Conservation (phyloP, 108 stramenopile genomes). For the Nitzschia sp. region DNA sequence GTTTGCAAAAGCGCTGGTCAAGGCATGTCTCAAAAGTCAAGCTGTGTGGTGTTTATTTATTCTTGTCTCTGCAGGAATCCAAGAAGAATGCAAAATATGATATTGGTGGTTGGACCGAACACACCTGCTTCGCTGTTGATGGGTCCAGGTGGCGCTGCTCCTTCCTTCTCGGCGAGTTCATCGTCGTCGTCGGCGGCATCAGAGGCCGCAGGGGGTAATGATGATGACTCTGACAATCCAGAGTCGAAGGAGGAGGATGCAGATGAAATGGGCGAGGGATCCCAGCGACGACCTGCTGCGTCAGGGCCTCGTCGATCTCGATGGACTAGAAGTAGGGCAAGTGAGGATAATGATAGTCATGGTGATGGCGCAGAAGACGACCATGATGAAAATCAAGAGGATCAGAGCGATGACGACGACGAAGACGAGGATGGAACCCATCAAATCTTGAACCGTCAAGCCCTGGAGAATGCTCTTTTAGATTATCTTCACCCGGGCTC, state of each 20-base stretch:
- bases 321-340: no score
- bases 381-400: constrained; percentile 43
- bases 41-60: neutral
- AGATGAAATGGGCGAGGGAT: neutral
- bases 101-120: constrained; percentile 70
- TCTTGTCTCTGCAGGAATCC: constrained; percentile 53
- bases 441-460: neutral
- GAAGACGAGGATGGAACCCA: neutral
- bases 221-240: neutral
- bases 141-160: constrained; percentile 15
- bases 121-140: constrained; percentile 59
- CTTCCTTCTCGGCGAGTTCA: constrained; percentile 19
- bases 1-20: neutral
- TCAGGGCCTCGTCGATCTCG: neutral
- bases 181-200: constrained; percentile 3
- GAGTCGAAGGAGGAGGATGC: neutral
- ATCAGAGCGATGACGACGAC: constrained; percentile 19
- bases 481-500: constrained; percentile 11
- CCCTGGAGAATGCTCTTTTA: neutral
- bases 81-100: constrained; percentile 75
- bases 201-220: neutral
- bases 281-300: neutral
- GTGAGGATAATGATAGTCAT: constrained; percentile 25
- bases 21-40: neutral
- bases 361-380: constrained; percentile 42